Percentiles rank a stretch among this genome's conserved stretches.
phyloP scores from a whole-genome alignment of 352 stramenopile species.

The Pythium apleroticum region DNA sequence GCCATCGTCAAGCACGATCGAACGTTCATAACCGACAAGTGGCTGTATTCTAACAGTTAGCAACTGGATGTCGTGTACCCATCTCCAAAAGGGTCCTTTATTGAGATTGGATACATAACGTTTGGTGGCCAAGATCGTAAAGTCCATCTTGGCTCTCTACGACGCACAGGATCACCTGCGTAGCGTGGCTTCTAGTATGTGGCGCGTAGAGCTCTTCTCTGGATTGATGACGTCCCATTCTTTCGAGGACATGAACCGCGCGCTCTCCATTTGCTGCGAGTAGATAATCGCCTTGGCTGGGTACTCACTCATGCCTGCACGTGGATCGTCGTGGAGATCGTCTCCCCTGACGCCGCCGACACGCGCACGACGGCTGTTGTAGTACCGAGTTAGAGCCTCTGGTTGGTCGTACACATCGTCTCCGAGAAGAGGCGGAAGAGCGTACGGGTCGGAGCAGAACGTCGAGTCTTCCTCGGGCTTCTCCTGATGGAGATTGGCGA shows the following conservation, averaged over 20 bases:
- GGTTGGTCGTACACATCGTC: slow-evolving; percentile 42
- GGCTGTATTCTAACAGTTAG: neutral
- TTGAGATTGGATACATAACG: neutral
- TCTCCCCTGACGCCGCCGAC: slow-evolving; percentile 18
- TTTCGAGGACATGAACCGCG: slow-evolving; percentile 60
- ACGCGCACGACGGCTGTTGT: slow-evolving; percentile 13
- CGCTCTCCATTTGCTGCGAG: slow-evolving; percentile 38
- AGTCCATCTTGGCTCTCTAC: no score
- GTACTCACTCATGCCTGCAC: slow-evolving; percentile 32
- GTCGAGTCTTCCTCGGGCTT: slow-evolving; percentile 3
- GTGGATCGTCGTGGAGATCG: slow-evolving; percentile 22
- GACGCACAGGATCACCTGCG: neutral
- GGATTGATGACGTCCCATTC: slow-evolving; percentile 73
- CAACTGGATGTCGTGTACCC: neutral
- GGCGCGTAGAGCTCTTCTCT: slow-evolving; percentile 47
- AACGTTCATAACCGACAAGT: neutral
- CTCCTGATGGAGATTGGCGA: slow-evolving; percentile 9
- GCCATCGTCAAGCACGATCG: neutral
- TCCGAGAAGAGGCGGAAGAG: slow-evolving; percentile 61
- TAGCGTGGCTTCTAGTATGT: slow-evolving; percentile 43
- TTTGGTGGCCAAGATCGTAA: no score
- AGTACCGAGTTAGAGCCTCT: neutral
- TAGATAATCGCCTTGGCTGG: slow-evolving; percentile 65
- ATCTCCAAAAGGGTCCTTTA: slow-evolving; percentile 2
- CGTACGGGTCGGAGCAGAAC: slow-evolving; percentile 62